A percentile compares a stretch with the other conserved stretches of the same genome.
Evolutionary conservation across 306 rosid genomes (phyloP).

Genomic region (Vigna nakashimae): DNA sequence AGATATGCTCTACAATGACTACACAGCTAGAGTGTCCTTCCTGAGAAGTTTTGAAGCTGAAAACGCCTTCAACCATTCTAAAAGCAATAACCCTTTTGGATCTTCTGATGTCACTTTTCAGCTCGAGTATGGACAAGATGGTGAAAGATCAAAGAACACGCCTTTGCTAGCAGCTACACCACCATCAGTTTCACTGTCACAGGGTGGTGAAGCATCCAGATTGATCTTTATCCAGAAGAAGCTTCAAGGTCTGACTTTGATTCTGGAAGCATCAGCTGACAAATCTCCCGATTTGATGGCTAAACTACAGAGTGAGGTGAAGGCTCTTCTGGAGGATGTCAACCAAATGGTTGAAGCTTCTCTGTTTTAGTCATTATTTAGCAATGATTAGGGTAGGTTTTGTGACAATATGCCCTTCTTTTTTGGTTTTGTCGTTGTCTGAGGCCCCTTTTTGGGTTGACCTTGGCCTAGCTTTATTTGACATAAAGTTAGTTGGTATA

Average conservation of each 20-base stretch:
- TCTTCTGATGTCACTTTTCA: slow-evolving; percentile 53
- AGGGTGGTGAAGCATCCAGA: slow-evolving; percentile 48
- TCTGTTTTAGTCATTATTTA: slow-evolving; percentile 40
- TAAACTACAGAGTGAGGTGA: slow-evolving; percentile 56
- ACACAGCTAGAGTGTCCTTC: slow-evolving; percentile 73
- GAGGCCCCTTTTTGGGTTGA: slow-evolving; percentile 27
- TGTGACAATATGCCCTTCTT: slow-evolving; percentile 41
- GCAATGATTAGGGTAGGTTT: slow-evolving; percentile 50
- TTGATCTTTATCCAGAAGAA: slow-evolving; percentile 54
- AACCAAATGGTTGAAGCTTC: slow-evolving; percentile 59
- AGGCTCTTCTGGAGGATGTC: slow-evolving; percentile 69
- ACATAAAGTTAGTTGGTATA: slow-evolving; percentile 34
- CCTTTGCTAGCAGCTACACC: slow-evolving; percentile 37
- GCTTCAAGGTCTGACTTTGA: slow-evolving; percentile 59
- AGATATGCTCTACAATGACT: slow-evolving; percentile 53
- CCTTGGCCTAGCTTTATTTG: slow-evolving; percentile 6
- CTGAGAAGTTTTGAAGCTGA: slow-evolving; percentile 57
- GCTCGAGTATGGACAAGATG: slow-evolving; percentile 52
- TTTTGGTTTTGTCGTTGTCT: slow-evolving; percentile 22
- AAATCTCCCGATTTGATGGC: slow-evolving; percentile 52
- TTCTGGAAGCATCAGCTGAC: slow-evolving; percentile 59
- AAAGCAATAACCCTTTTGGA: slow-evolving; percentile 61
- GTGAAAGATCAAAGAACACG: slow-evolving; percentile 46
- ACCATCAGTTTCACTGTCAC: slow-evolving; percentile 37
- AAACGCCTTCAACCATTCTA: slow-evolving; percentile 60